Base-by-base conservation (phyloP, 2,329 filamentous ascomycete genomes). In the Penicillium frequentans region DNA sequence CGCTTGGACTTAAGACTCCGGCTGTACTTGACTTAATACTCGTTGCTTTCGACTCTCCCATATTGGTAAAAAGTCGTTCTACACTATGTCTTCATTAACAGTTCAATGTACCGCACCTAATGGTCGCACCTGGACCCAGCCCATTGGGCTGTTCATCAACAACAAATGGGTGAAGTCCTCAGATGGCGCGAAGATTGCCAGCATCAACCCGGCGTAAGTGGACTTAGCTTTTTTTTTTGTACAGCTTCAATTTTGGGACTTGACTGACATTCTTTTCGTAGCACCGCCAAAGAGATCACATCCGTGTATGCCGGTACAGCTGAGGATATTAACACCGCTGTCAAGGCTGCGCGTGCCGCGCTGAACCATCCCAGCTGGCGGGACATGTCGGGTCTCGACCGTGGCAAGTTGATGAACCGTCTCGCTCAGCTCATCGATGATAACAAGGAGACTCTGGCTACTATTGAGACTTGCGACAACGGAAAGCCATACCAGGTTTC, bases 391-490 rank as follows among this genome's bases (percentile, higher is more conserved):
- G 68, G 65, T 27, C 84, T 84, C 6, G 84, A 88, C 47, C 84
- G 89, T 24, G 88, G 85, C 24, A 81, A 82, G 33, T 73, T 91
- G 51, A 82, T 92, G 80, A 81, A 79, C 72, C 87, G 84, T 67
- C 84, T 92, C 26, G 85, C 86, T 7, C 63, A 29, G 81, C 77
- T 92, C 8, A 78, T 91, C 23, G 83, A 86, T 46, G 70, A 85
- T 62, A 80, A 93, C 68, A 80, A 79, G 54, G 77, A 85, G 57
- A 79, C 77, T 0, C 73, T 87, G 2, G 84, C 84, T 21, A 84
- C 83, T 0, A 83, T 86, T 46, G 89, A 93, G 75, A 87, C 88
- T 0, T 86, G 89, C 78, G 89, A 92, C 72, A 91, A 90, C 64
- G 89, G 88, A 62, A 91, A 92, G 56, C 64, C 64, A 2, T 67